Conservation (phyloP, 192 early-diverging fungal genomes). For the Haplosporangium gracile region DNA sequence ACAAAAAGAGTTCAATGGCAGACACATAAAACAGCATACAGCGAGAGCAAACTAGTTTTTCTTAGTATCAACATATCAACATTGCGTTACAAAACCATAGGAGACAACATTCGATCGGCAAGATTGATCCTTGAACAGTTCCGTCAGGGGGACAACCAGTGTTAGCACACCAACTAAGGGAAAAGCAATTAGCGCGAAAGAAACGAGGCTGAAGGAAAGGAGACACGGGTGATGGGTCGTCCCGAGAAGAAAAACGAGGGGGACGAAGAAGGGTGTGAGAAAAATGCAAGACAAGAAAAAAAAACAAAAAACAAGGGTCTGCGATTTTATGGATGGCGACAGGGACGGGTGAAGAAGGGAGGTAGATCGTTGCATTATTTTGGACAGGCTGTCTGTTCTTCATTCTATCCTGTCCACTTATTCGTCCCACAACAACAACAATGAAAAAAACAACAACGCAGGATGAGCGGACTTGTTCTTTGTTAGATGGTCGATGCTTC, state of each 20-base stretch:
- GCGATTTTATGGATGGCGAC: no score
- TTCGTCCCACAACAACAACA: background rate
- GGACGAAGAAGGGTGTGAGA: no score
- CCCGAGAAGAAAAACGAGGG: no score
- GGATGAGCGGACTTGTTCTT: background rate
- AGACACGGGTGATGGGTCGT: no score
- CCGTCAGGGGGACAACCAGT: background rate
- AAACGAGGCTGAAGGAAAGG: no score
- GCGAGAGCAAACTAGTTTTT: background rate
- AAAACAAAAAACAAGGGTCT: no score
- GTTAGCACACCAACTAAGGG: background rate
- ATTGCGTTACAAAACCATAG: background rate
- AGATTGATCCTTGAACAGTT: background rate
- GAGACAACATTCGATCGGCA: background rate
- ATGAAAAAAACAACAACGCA: background rate
- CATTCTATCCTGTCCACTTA: background rate
- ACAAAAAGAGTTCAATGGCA: slow-evolving; percentile 7
- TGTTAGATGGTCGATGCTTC: background rate
- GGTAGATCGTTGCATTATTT: background rate
- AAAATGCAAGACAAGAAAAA: no score
- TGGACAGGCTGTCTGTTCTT: background rate
- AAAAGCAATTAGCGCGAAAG: no score
- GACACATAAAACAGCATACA: background rate
- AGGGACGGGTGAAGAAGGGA: no score
- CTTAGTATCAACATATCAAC: background rate